phyloP scores from a whole-genome alignment of 73 alveolate genomes.

The Paramecium octaurelia region DNA sequence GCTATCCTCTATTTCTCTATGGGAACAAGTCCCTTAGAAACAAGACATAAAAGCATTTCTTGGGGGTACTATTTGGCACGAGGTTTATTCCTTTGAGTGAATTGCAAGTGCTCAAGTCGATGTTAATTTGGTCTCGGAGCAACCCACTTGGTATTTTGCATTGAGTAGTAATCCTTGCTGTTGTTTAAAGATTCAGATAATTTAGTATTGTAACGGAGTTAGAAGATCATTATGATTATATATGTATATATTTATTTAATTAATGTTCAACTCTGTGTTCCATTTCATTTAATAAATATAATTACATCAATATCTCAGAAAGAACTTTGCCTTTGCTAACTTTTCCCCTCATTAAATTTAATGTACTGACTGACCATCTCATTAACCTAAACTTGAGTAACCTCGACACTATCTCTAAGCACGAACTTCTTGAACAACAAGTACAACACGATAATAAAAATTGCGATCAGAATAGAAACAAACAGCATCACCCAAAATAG shows the following conservation, averaged over 20 bases:
- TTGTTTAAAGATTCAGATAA: constrained; percentile 10
- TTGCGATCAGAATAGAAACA: background rate
- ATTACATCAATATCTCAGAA: background rate
- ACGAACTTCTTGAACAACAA: background rate
- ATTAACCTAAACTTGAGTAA: background rate
- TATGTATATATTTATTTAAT: background rate
- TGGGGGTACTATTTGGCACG: background rate
- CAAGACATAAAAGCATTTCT: constrained; percentile 12
- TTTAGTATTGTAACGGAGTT: constrained; percentile 12
- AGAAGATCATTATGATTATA: background rate
- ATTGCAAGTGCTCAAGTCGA: background rate
- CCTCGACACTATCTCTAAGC: background rate
- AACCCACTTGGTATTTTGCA: background rate
- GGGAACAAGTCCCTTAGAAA: constrained; percentile 16
- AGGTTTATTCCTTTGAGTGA: background rate
- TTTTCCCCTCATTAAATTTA: background rate
- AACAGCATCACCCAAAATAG: background rate
- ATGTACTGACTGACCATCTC: background rate
- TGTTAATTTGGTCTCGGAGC: constrained; percentile 1
- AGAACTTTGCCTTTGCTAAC: background rate
- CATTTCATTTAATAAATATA: background rate
- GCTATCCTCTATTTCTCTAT: background rate
- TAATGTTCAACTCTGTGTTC: background rate
- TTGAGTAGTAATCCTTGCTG: background rate
- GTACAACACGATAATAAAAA: background rate